These are phyloP conservation scores for Phytophthora pinifolia DNA, from an alignment of 352 stramenopile genomes.

Conservation along the genomic window DNA sequence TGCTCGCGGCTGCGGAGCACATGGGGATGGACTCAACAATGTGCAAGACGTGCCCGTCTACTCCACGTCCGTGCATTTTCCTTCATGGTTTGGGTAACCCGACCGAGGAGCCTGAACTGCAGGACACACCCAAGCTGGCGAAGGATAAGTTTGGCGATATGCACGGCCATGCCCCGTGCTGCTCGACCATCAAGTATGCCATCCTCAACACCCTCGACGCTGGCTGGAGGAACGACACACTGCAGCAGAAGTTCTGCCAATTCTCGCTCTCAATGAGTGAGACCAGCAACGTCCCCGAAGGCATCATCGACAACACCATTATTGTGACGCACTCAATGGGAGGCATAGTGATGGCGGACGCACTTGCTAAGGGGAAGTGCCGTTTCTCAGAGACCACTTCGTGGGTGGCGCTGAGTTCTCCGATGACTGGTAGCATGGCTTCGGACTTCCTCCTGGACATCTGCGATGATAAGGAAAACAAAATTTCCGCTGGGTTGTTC, in stretches of 20 bases:
- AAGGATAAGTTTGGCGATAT: conserved; percentile 22
- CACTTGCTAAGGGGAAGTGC: conserved; percentile 25
- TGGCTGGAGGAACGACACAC: conserved; percentile 39
- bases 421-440: conserved; percentile 46
- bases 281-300: conserved; percentile 11
- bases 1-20: conserved; percentile 9
- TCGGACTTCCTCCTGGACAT: conserved; percentile 31
- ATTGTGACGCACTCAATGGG: conserved; percentile 52
- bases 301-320: conserved; percentile 32
- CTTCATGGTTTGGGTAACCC: conserved; percentile 25
- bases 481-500: conserved; percentile 15
- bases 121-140: conserved; percentile 17
- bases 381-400: conserved; percentile 11
- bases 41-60: conserved; percentile 16
- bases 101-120: conserved; percentile 8
- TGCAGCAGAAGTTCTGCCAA: conserved; percentile 46
- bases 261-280: conserved; percentile 26
- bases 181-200: conserved; percentile 40
- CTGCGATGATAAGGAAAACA: conserved; percentile 21
- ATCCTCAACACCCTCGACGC: conserved; percentile 43
- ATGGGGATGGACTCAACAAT: conserved; percentile 6
- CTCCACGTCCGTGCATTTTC: conserved; percentile 31
- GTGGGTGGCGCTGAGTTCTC: conserved; percentile 36
- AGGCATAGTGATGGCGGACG: conserved; percentile 25
- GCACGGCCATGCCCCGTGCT: conserved; percentile 28